A percentile compares a stretch with the other conserved stretches of the same genome.
Conservation (phyloP, 2,329 filamentous ascomycete species). For the Bertia moriformis region DNA sequence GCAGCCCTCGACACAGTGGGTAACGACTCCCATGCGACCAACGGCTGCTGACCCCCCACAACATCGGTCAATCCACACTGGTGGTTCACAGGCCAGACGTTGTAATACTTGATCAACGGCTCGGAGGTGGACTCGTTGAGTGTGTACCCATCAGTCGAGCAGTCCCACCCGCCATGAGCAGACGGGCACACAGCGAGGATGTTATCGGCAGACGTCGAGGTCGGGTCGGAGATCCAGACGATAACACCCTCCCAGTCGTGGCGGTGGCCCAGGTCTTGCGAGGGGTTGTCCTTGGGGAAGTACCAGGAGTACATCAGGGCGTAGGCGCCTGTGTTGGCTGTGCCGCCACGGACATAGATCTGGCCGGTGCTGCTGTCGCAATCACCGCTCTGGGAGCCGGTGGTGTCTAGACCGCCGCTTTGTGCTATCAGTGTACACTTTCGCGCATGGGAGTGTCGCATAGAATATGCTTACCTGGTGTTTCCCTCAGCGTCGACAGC, state of each 20-base stretch:
- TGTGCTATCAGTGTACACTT: not conserved
- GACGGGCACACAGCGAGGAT: conserved; percentile 21
- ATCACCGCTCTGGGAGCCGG: conserved; percentile 12
- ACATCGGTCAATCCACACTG: conserved; percentile 17
- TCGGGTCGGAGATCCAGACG: conserved; percentile 13
- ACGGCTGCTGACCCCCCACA: conserved; percentile 19
- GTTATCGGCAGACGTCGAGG: conserved; percentile 8
- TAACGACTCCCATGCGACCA: conserved; percentile 28
- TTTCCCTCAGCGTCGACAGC: conserved; percentile 42
- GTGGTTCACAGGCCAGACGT: conserved; percentile 16
- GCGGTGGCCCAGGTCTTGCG: conserved; percentile 16
- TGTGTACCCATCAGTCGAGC: conserved; percentile 4
- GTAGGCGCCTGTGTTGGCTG: conserved; percentile 11
- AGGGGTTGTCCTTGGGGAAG: conserved; percentile 27
- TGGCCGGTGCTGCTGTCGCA: conserved; percentile 18
- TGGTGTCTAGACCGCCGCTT: conserved; percentile 18
- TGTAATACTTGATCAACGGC: conserved; percentile 17
- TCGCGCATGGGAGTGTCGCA: conserved; percentile 4
- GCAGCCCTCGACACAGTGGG: conserved; percentile 16
- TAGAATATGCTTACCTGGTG: conserved; percentile 27
- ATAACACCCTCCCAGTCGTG: conserved; percentile 24
- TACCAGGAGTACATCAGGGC: conserved; percentile 29
- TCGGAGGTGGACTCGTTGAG: conserved; percentile 8
- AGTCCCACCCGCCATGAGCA: conserved; percentile 19
- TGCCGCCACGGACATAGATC: conserved; percentile 18